Percentiles rank a stretch among this genome's conserved stretches.
These are phyloP conservation scores for Neurospora sp. DNA, from an alignment of 495 filamentous ascomycete species.

Conservation along the genomic window DNA sequence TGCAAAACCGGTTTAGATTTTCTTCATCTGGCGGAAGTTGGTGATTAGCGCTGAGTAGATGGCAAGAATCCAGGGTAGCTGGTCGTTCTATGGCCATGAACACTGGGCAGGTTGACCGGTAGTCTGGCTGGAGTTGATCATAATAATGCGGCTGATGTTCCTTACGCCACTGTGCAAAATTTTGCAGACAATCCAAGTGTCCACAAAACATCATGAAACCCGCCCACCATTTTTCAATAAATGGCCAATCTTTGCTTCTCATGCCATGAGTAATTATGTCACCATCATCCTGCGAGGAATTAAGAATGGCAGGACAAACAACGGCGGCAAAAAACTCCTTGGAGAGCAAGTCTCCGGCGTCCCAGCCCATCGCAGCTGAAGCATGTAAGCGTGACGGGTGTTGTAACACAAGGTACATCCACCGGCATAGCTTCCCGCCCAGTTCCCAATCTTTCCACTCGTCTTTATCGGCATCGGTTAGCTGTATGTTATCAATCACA, in stretches of 20 bases:
- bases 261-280: too few relatives aligned
- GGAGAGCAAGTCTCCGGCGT: not conserved
- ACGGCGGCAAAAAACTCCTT: not conserved
- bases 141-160: not conserved
- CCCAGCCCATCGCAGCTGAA: not conserved
- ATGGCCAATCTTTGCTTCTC: too few relatives aligned
- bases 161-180: not conserved
- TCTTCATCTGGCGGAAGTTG: not conserved
- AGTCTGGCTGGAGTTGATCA: not conserved
- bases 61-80: too few relatives aligned
- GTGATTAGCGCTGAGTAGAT: too few relatives aligned
- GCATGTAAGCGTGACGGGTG: not conserved
- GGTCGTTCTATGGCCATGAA: too few relatives aligned
- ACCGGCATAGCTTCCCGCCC: not conserved
- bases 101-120: too few relatives aligned
- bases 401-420: not conserved
- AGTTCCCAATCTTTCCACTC: not conserved
- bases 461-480: not conserved
- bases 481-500: not conserved
- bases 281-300: not conserved
- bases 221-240: not conserved
- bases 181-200: not conserved
- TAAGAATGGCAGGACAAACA: not conserved
- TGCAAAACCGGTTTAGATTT: not conserved
- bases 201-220: not conserved